These are phyloP conservation scores for Penicillium alfredii DNA, from an alignment of 495 filamentous ascomycete genomes.

Conservation along the genomic window DNA sequence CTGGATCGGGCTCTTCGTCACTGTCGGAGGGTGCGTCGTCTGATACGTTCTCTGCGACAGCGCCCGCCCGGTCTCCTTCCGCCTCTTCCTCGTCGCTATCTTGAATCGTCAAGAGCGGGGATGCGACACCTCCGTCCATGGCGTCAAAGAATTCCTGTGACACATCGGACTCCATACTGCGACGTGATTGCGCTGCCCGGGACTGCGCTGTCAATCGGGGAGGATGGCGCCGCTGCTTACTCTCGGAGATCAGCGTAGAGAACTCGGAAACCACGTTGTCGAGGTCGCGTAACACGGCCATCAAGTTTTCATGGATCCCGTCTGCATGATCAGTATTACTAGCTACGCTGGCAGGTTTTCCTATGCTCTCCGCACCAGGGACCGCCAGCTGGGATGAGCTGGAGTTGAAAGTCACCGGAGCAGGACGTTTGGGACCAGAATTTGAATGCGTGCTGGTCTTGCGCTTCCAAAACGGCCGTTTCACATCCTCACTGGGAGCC, in stretches of 20 bases:
- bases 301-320: conserved; percentile 68
- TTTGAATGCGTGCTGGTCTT: conserved; percentile 54
- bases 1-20: conserved; percentile 48
- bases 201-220: conserved; percentile 41
- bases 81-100: conserved; percentile 51
- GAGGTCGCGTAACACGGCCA: conserved; percentile 73
- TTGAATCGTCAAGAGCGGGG: conserved; percentile 69
- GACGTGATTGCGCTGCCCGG: conserved; percentile 54
- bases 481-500: conserved; percentile 30
- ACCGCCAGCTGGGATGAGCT: conserved; percentile 52
- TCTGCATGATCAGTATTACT: conserved; percentile 47
- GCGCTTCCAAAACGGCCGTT: conserved; percentile 80
- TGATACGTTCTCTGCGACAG: conserved; percentile 26
- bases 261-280: conserved; percentile 80
- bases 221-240: conserved; percentile 67
- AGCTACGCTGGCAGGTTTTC: conserved; percentile 33
- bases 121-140: conserved; percentile 58
- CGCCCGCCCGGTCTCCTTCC: conserved; percentile 20
- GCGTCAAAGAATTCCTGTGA: conserved; percentile 95
- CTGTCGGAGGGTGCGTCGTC: conserved; percentile 43
- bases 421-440: conserved; percentile 22
- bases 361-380: conserved; percentile 27
- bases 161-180: conserved; percentile 74
- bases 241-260: conserved; percentile 64
- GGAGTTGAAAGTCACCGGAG: conserved; percentile 33